These are phyloP conservation scores for Auricularia sp. DNA, from an alignment of 768 basidiomycete genomes.

Conservation along the genomic window DNA sequence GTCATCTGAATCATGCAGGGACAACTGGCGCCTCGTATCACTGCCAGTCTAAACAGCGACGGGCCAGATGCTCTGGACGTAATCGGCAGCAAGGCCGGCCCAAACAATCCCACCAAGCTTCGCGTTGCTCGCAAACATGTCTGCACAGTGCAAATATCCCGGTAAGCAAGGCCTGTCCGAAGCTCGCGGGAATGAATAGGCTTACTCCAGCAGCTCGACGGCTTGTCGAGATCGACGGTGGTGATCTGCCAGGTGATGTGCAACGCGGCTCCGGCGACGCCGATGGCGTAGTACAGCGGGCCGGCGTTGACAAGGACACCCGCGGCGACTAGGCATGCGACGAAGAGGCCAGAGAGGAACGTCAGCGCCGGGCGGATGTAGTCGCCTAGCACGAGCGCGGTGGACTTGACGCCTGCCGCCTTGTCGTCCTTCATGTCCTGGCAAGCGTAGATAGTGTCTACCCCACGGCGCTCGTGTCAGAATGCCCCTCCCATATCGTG, in stretches of 20 bases:
- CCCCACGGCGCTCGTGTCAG: background rate
- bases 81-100: too few relatives aligned
- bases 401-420: slow-evolving; percentile 64
- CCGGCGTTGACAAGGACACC: slow-evolving; percentile 48
- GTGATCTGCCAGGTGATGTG: slow-evolving; percentile 32
- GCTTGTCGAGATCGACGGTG: slow-evolving; percentile 11
- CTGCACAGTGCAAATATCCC: too few relatives aligned
- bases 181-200: slow-evolving; percentile 1
- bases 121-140: too few relatives aligned
- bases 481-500: too few relatives aligned
- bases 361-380: slow-evolving; percentile 49
- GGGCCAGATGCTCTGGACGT: too few relatives aligned
- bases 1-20: too few relatives aligned
- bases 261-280: slow-evolving; percentile 26
- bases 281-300: slow-evolving; percentile 32
- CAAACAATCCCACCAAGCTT: too few relatives aligned
- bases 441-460: slow-evolving; percentile 67
- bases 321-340: slow-evolving; percentile 39
- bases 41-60: too few relatives aligned
- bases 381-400: slow-evolving; percentile 59
- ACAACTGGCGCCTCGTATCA: too few relatives aligned
- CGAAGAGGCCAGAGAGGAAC: slow-evolving; percentile 41
- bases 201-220: slow-evolving; percentile 12
- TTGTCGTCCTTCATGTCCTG: slow-evolving; percentile 70
- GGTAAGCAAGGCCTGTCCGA: too few relatives aligned